Base-by-base conservation (phyloP, 1,139 yeast genomes). In the Casaregolazyma lundiana region DNA sequence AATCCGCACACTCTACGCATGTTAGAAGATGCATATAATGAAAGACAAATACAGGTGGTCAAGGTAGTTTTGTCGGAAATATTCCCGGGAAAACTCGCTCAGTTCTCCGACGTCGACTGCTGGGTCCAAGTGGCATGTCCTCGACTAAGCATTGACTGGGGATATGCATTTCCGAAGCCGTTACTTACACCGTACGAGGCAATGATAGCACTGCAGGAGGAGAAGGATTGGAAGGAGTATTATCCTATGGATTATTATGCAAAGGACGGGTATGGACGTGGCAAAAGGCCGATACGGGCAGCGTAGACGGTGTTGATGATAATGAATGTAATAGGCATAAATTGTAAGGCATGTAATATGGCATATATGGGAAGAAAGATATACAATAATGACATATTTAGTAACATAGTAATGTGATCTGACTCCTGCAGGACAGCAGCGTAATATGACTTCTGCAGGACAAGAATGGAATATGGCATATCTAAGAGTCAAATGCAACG, bases 71-170 rank as follows among this genome's bases (percentile, higher is more conserved):
- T 94, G 19, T 85, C 96, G 51, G 99, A 92, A 63, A 88, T 92
- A 9, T 89, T 92, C 66, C 99, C 99, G 0, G 86, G 81, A 46
- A 92, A 92, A 59, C 70, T 92, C 35, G 84, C 97, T n/a, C 84
- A 85, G 82, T 92, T 92, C 68, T 90, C 87, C 58, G 95, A 88
- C 59, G 80, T 92, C 17, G 98, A 92, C 66, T 95, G 90, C 4
- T 92, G 95, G 74, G 85, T 92, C 16, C 99, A 92, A 65, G 96
- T 92, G 3, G 99, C 98, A 0, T 92, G 99, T 63, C 99, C 99
- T 0, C 72, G 99, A 56, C 71, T 92, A 45, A 87, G 96, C 2
- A 92, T 92, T 38, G 99, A 92, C 64, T 92, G 99, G 99, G 99
- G 99, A 1, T 92, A 94, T 63, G 98, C 98, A 0, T 92, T 92